These are phyloP conservation scores for Elongisporangium prolatum DNA, from an alignment of 352 stramenopile species.

Conservation along the genomic window DNA sequence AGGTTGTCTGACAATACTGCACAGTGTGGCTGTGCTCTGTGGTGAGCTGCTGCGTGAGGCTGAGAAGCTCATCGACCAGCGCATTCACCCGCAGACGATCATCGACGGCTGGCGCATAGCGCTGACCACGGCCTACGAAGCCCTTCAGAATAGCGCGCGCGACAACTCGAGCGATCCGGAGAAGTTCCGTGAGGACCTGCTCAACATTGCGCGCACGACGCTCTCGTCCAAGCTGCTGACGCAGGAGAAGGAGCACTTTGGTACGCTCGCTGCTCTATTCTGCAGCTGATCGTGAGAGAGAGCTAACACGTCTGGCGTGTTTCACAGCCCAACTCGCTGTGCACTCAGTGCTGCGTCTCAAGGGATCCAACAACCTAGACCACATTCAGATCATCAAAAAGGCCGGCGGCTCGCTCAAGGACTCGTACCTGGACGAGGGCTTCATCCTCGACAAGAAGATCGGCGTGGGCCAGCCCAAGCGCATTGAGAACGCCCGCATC, in stretches of 20 bases:
- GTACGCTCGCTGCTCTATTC: constrained; percentile 14
- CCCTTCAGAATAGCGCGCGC: constrained; percentile 81
- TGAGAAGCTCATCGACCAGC: constrained; percentile 94
- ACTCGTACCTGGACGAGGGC: constrained; percentile 98
- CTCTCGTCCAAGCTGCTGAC: constrained; percentile 98
- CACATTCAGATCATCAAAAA: constrained; percentile 99
- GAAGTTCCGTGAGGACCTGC: constrained; percentile 93
- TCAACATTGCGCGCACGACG: constrained; percentile 98
- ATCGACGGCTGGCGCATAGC: constrained; percentile 97
- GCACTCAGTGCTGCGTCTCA: constrained; percentile 95
- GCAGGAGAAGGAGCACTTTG: constrained; percentile 98
- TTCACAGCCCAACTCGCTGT: constrained; percentile 84
- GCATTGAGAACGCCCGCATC: constrained; percentile 98
- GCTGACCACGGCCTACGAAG: constrained; percentile 83
- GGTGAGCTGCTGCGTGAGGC: constrained; percentile 97
- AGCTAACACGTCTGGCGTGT: not conserved
- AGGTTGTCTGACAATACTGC: constrained; percentile 15
- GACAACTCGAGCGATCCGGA: constrained; percentile 77
- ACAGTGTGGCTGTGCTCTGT: constrained; percentile 94
- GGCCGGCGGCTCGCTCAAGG: constrained; percentile 91
- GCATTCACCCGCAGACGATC: constrained; percentile 98
- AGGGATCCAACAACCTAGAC: constrained; percentile 95
- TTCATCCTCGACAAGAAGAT: constrained; percentile 98
- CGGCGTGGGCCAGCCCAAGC: constrained; percentile 92
- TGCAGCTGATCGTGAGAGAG: not conserved